Evolutionary conservation across 306 rosid genomes (phyloP).

Genomic region (Prunus kanzakura): DNA sequence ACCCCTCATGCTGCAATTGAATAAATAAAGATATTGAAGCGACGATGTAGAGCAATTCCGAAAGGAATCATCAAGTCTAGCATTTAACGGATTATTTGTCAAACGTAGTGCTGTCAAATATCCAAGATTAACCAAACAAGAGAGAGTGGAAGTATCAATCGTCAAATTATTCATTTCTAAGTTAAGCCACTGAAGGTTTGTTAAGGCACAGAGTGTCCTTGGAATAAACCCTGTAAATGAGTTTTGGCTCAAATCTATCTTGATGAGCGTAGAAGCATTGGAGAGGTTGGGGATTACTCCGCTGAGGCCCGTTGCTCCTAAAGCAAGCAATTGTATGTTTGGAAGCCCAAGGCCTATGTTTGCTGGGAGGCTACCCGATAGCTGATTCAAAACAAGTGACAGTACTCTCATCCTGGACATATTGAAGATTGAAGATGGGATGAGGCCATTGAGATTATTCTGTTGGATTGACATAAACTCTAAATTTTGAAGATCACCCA

Average conservation of each 20-base stretch:
- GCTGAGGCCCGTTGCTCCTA: background rate
- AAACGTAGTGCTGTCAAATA: background rate
- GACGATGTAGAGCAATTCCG: slow-evolving; percentile 9
- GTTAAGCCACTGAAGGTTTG: background rate
- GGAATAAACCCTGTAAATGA: slow-evolving; percentile 16
- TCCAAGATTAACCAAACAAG: background rate
- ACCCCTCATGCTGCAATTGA: background rate
- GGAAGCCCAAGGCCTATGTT: slow-evolving; percentile 12
- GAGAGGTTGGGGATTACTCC: slow-evolving; percentile 19
- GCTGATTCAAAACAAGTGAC: background rate
- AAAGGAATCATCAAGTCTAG: background rate
- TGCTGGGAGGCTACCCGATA: slow-evolving; percentile 23
- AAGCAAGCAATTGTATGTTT: background rate
- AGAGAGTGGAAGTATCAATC: slow-evolving; percentile 5
- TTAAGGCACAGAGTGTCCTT: background rate
- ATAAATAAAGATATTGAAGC: background rate
- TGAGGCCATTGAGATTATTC: slow-evolving; percentile 6
- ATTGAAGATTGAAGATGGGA: slow-evolving; percentile 27
- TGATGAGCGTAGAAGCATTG: slow-evolving; percentile 5
- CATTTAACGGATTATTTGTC: background rate
- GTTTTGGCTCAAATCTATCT: background rate
- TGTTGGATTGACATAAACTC: background rate
- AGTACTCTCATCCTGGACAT: background rate
- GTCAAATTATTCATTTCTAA: background rate
- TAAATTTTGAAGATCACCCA: slow-evolving; percentile 11